A percentile compares a stretch with the other conserved stretches of the same genome.
Evolutionary conservation across 306 rosid genomes (phyloP).

Genomic region (Alnus rubra): DNA sequence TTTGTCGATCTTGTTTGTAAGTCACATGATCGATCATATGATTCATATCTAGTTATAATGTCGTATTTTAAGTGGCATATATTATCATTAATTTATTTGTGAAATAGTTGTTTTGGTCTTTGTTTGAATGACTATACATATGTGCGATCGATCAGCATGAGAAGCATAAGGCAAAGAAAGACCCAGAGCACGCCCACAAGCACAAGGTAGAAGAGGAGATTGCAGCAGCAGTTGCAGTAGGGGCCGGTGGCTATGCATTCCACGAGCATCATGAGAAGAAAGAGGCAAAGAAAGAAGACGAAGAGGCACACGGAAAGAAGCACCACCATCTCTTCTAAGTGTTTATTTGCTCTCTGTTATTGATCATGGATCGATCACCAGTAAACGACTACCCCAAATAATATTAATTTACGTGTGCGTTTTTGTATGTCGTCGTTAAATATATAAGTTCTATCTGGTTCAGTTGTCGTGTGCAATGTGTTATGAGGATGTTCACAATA

Average conservation of each 20-base stretch:
- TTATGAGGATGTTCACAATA: too few relatives aligned
- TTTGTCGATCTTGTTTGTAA: too few relatives aligned
- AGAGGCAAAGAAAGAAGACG: conserved; percentile 33
- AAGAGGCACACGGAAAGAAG: conserved; percentile 32
- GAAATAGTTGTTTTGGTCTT: too few relatives aligned
- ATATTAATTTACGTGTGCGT: neutral
- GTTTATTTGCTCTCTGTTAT: too few relatives aligned
- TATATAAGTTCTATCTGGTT: too few relatives aligned
- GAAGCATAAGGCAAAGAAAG: conserved; percentile 49
- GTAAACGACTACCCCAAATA: neutral
- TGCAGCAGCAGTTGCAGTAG: conserved; percentile 43
- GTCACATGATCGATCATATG: too few relatives aligned
- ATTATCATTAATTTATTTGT: too few relatives aligned
- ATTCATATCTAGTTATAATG: too few relatives aligned
- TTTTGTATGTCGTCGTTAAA: too few relatives aligned
- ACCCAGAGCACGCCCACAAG: conserved; percentile 46
- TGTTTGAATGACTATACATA: neutral
- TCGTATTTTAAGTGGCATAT: too few relatives aligned
- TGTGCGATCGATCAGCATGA: conserved; percentile 31
- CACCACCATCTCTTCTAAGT: conserved; percentile 31
- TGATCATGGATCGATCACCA: neutral
- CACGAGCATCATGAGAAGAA: conserved; percentile 63
- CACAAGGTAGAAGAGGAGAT: conserved; percentile 62
- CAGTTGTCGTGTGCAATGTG: too few relatives aligned
- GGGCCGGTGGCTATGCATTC: conserved; percentile 50